Percentiles rank a stretch among this genome's conserved stretches.
These are phyloP conservation scores for Planoprotostelium fungivorum DNA, from an alignment of 78 protist species.

Conservation along the genomic window DNA sequence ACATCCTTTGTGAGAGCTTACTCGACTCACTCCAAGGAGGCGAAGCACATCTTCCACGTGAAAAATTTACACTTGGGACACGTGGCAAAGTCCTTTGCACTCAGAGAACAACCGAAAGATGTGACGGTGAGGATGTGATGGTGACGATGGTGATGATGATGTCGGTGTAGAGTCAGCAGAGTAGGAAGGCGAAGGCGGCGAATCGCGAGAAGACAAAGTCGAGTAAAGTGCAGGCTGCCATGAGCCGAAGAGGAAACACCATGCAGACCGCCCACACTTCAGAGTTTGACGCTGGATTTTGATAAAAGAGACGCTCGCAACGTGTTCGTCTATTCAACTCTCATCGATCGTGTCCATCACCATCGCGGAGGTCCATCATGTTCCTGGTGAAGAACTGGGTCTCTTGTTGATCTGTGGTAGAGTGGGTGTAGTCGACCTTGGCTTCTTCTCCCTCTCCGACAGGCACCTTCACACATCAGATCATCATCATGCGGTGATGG, in stretches of 20 bases:
- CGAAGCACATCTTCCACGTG: slow-evolving; percentile 32
- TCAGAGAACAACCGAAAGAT: slow-evolving; percentile 20
- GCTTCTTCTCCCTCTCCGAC: background rate
- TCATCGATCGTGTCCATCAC: too few relatives aligned
- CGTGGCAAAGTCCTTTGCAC: slow-evolving; percentile 61
- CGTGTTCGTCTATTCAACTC: too few relatives aligned
- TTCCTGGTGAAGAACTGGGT: background rate
- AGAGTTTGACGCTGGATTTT: background rate
- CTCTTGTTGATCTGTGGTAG: background rate
- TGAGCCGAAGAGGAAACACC: background rate
- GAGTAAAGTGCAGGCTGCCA: background rate
- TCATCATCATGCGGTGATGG: too few relatives aligned
- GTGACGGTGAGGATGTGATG: background rate
- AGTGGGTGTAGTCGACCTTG: background rate
- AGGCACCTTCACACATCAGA: background rate
- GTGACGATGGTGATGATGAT: background rate
- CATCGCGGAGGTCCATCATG: too few relatives aligned
- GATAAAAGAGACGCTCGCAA: too few relatives aligned
- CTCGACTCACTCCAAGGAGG: slow-evolving; percentile 79
- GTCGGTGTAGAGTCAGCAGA: background rate
- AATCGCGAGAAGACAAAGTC: background rate
- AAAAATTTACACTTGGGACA: slow-evolving; percentile 58
- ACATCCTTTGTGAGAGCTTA: slow-evolving; percentile 82
- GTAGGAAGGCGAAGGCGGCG: background rate
- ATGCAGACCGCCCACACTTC: background rate